These are phyloP conservation scores for Scutellaria baicalensis DNA, from an alignment of 257 asterid genomes.

Conservation along the genomic window DNA sequence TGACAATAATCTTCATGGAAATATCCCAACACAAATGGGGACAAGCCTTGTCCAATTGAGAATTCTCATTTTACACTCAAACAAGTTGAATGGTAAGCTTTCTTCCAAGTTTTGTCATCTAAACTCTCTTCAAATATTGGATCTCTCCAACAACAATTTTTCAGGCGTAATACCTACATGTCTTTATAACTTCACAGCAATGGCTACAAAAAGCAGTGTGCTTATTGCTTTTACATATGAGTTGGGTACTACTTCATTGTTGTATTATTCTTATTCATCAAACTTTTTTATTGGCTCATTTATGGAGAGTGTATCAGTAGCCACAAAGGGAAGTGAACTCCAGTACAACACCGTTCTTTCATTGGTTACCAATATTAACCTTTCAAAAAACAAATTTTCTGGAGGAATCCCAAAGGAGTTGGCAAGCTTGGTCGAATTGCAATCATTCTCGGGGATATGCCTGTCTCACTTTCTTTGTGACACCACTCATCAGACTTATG, in stretches of 20 bases:
- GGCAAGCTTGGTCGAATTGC: slow-evolving; percentile 8
- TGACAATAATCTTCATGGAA: slow-evolving; percentile 19
- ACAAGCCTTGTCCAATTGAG: no score
- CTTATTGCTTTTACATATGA: no score
- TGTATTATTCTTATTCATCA: no score
- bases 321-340: slow-evolving; percentile 2
- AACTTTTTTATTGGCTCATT: neutral
- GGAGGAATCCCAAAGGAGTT: slow-evolving; percentile 20
- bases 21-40: slow-evolving; percentile 17
- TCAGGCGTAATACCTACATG: slow-evolving; percentile 25
- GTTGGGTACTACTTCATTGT: no score
- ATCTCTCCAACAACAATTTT: slow-evolving; percentile 23
- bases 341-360: slow-evolving; percentile 3
- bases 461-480: no score
- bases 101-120: slow-evolving; percentile 19
- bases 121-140: slow-evolving; percentile 26
- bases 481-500: no score
- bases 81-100: slow-evolving; percentile 26
- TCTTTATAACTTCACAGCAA: slow-evolving; percentile 29
- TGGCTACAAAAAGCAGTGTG: slow-evolving; percentile 12
- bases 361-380: slow-evolving; percentile 14
- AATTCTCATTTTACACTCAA: slow-evolving; percentile 24
- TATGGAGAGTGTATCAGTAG: slow-evolving; percentile 10
- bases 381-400: slow-evolving; percentile 14
- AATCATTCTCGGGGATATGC: no score